Percentiles rank a stretch among this genome's conserved stretches.
Evolutionary conservation across 2,329 filamentous ascomycete species (phyloP).

Genomic region (Myriosclerotinia duriaeana): DNA sequence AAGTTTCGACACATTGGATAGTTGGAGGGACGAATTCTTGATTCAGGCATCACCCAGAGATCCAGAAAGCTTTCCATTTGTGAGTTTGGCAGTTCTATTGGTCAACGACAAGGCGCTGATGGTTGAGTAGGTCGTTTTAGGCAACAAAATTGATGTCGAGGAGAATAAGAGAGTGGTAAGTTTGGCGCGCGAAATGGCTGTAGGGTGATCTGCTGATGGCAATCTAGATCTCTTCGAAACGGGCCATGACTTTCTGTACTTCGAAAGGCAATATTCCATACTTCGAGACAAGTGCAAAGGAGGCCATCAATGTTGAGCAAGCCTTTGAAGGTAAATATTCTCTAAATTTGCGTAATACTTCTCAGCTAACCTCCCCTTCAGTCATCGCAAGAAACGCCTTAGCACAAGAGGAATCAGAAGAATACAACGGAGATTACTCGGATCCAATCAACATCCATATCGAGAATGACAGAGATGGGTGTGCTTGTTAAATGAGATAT

Average conservation of each 20-base stretch:
- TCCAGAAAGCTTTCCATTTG: conserved; percentile 96
- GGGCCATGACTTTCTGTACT: conserved; percentile 95
- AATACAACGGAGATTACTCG: conserved; percentile 95
- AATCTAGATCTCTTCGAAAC: conserved; percentile 81
- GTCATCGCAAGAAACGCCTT: conserved; percentile 96
- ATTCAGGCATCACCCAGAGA: conserved; percentile 96
- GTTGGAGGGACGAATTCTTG: conserved; percentile 97
- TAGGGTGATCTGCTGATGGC: conserved; percentile 30
- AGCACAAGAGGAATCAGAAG: conserved; percentile 94
- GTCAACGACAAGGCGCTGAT: conserved; percentile 26
- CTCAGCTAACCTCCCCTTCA: conserved; percentile 42
- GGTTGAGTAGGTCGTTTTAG: conserved; percentile 74
- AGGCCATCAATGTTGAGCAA: conserved; percentile 96
- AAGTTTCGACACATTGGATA: conserved; percentile 97
- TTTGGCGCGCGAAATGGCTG: conserved; percentile 25
- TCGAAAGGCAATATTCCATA: conserved; percentile 97
- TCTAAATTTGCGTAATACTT: background rate
- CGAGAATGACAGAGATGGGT: conserved; percentile 88
- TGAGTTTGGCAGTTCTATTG: conserved; percentile 49
- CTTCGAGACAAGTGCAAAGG: conserved; percentile 98
- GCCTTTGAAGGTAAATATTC: conserved; percentile 60
- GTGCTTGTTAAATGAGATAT: conserved; percentile 68
- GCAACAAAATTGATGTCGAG: conserved; percentile 98
- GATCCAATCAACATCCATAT: conserved; percentile 98
- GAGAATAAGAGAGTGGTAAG: conserved; percentile 90